Percentiles rank a stretch among this genome's conserved stretches.
Evolutionary conservation across 768 basidiomycete genomes (phyloP).

Genomic region (Mycena olivaceomarginata): DNA sequence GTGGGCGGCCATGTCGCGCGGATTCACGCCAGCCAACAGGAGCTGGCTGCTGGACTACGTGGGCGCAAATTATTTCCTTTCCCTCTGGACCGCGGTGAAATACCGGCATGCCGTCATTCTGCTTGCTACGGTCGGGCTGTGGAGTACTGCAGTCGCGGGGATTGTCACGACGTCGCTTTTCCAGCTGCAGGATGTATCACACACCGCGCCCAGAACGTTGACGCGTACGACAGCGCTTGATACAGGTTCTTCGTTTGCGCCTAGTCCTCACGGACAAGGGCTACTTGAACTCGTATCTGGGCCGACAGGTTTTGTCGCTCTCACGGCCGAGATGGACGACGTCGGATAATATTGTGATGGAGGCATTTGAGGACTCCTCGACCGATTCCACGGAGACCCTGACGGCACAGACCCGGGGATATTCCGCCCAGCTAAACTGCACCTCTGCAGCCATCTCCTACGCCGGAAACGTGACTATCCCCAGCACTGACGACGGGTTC

Average conservation of each 20-base stretch:
- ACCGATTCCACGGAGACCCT: background rate
- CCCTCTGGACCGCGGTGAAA: background rate
- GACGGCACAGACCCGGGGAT: background rate
- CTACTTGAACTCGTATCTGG: background rate
- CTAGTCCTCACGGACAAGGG: background rate
- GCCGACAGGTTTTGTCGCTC: background rate
- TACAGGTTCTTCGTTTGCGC: too few relatives aligned
- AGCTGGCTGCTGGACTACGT: constrained; percentile 6
- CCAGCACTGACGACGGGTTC: too few relatives aligned
- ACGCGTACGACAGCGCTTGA: background rate
- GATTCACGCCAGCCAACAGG: background rate
- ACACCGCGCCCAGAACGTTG: background rate
- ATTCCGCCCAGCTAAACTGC: background rate
- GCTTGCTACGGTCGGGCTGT: background rate
- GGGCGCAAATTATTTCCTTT: background rate
- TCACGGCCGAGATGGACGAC: background rate
- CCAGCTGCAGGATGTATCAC: background rate
- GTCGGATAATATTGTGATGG: background rate
- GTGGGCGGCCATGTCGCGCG: constrained; percentile 5
- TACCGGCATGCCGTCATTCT: background rate
- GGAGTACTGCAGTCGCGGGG: background rate
- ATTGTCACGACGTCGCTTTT: background rate
- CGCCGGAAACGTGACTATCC: background rate
- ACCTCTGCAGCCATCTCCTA: background rate
- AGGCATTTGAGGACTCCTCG: background rate